Percentiles rank a stretch among this genome's conserved stretches.
phyloP scores from a whole-genome alignment of 306 rosid species.

The Lablab purpureus region DNA sequence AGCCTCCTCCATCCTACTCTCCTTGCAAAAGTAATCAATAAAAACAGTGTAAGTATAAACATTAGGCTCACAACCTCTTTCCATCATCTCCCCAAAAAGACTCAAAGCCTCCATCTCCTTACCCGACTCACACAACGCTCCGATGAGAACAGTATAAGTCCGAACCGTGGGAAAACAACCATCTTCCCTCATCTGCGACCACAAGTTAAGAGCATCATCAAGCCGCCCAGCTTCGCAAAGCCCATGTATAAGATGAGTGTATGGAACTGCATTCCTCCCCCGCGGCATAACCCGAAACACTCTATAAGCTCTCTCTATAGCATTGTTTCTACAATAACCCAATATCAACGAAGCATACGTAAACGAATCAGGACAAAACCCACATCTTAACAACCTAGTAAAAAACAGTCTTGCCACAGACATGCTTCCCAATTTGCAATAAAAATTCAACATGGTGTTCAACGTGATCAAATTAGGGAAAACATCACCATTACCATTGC shows the following conservation, averaged over 20 bases:
- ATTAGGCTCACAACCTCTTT: slow-evolving; percentile 72
- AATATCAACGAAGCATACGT: slow-evolving; percentile 78
- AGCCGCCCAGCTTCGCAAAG: slow-evolving; percentile 63
- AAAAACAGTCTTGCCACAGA: slow-evolving; percentile 58
- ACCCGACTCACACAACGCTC: slow-evolving; percentile 59
- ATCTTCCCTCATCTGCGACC: slow-evolving; percentile 69
- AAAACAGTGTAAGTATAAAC: slow-evolving; percentile 74
- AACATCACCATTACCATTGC: slow-evolving; percentile 49
- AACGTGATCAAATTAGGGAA: slow-evolving; percentile 63
- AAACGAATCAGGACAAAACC: slow-evolving; percentile 66
- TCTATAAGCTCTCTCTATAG: slow-evolving; percentile 56
- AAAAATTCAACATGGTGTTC: slow-evolving; percentile 73
- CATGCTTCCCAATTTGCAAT: slow-evolving; percentile 76
- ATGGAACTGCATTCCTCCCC: slow-evolving; percentile 67
- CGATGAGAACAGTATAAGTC: slow-evolving; percentile 62
- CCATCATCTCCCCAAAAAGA: slow-evolving; percentile 63
- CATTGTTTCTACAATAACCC: slow-evolving; percentile 75
- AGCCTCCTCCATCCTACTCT: slow-evolving; percentile 63
- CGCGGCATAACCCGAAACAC: slow-evolving; percentile 63
- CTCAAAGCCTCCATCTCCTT: slow-evolving; percentile 64
- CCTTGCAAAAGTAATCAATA: slow-evolving; percentile 67
- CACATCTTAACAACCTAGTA: slow-evolving; percentile 58
- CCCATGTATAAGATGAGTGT: slow-evolving; percentile 73
- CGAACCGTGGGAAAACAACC: slow-evolving; percentile 68
- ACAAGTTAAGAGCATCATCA: slow-evolving; percentile 66